These are phyloP conservation scores for Clavispora phyllophila DNA, from an alignment of 805 yeast species.

Conservation along the genomic window DNA sequence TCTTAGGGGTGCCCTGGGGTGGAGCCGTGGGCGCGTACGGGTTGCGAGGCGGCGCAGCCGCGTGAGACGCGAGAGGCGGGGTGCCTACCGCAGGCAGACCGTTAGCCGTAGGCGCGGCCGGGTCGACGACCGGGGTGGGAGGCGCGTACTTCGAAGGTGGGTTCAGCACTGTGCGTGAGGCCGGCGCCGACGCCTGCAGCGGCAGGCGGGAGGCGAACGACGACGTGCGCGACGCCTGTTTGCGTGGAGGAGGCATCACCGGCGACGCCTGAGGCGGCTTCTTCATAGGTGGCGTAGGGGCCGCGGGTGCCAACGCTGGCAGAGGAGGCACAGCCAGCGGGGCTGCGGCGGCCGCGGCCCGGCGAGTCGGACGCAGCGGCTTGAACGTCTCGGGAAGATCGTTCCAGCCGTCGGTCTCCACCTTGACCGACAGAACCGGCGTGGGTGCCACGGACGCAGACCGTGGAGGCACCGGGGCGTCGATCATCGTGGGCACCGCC, in stretches of 20 bases:
- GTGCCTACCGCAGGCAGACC: neutral
- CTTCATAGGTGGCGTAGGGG: neutral
- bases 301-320: slow-evolving; percentile 1
- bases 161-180: neutral
- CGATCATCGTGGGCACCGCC: slow-evolving; percentile 2
- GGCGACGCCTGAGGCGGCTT: slow-evolving; percentile 9
- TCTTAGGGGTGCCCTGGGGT: slow-evolving; percentile 14
- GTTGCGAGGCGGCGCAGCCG: slow-evolving; percentile 27
- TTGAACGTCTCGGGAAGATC: slow-evolving; percentile 55
- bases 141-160: slow-evolving; percentile 13
- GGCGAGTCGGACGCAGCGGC: slow-evolving; percentile 29
- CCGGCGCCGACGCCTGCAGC: slow-evolving; percentile 10
- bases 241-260: slow-evolving; percentile 12
- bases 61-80: slow-evolving; percentile 19
- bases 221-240: slow-evolving; percentile 4
- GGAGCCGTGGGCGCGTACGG: slow-evolving; percentile 21
- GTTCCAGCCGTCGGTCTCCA: slow-evolving; percentile 66
- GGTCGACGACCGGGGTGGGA: neutral
- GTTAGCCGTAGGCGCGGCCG: neutral
- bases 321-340: slow-evolving; percentile 1
- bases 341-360: slow-evolving; percentile 28
- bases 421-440: slow-evolving; percentile 25
- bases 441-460: slow-evolving; percentile 4
- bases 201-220: slow-evolving; percentile 6
- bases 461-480: slow-evolving; percentile 9